Conservation (phyloP, 495 filamentous ascomycete genomes). For the Neurospora intermedia region DNA sequence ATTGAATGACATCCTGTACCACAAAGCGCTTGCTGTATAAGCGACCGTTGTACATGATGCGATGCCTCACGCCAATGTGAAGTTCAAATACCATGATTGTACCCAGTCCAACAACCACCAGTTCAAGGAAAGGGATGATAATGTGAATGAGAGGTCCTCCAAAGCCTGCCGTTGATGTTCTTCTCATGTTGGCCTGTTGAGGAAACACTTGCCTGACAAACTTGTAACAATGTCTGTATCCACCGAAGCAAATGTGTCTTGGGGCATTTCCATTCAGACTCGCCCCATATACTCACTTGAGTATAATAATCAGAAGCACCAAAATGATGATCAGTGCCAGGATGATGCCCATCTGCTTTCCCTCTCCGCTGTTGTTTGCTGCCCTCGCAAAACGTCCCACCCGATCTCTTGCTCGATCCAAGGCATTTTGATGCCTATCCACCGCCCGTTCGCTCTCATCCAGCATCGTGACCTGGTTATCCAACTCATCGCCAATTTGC, state of each 20-base stretch:
- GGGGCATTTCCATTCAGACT: background rate
- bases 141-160: background rate
- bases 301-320: conserved; percentile 64
- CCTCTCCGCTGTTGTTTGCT: conserved; percentile 71
- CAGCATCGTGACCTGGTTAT: conserved; percentile 76
- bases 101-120: background rate
- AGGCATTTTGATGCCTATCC: conserved; percentile 65
- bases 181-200: background rate
- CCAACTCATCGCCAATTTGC: conserved; percentile 92
- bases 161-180: background rate
- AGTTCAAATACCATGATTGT: background rate
- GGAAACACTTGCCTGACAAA: background rate
- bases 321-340: conserved; percentile 64
- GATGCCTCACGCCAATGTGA: background rate
- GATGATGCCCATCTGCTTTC: conserved; percentile 71
- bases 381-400: conserved; percentile 58
- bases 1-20: background rate
- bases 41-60: background rate
- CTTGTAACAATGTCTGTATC: background rate
- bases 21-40: background rate
- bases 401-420: conserved; percentile 63
- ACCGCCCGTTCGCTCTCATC: conserved; percentile 78
- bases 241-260: background rate
- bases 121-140: background rate
- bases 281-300: conserved; percentile 44